Evolutionary conservation across 2,329 filamentous ascomycete genomes (phyloP), one percentile per base, ranked within the genome.

Genomic region (Botrytis fragariae): DNA sequence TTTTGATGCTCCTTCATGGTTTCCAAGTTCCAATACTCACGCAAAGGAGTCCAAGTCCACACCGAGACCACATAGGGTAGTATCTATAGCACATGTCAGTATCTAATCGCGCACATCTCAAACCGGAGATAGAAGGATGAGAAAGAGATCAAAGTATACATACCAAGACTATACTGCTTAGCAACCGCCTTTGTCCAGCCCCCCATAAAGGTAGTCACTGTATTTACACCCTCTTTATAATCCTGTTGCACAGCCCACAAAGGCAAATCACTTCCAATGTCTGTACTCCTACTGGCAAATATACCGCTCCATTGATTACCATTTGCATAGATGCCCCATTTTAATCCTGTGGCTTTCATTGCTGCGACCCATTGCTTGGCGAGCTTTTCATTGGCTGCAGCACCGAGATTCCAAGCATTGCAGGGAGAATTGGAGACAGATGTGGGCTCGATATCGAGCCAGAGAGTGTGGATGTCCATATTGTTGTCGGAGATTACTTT

Each of bases 291-390:
- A 2, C 72, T 74, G 1, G 75, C 68, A 54, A 79, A 79, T 74
- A 79, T 79, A 0, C 64, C 59, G 2, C 74, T 76, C 78, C 78
- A 79, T 75, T 79, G 77, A 69, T 78, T 78, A 12, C 78, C 75
- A 73, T 79, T 79, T 6, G 76, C 78, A 76, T 79, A 79, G 45
- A 79, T 76, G 7, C 78, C 78, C 78, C 77, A 79, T 1, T 72
- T 74, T 22, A 69, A 71, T 6, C 74, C 75, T n/a, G 73, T 78
- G 0, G 60, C 73, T 48, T 76, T 69, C 8, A 79, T 60, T 4
- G 72, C 73, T 25, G 75, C 68, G 16, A 79, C 76, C 76, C 76
- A 79, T 39, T 78, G 35, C 51, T 75, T 79, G 0, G 78, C 77
- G 1, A 79, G 68, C 14, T 76, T 72, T 18, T 73, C 74, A 67